These are phyloP conservation scores for Batkoa obscura DNA, from an alignment of 371 early-diverging fungal species.

Conservation along the genomic window DNA sequence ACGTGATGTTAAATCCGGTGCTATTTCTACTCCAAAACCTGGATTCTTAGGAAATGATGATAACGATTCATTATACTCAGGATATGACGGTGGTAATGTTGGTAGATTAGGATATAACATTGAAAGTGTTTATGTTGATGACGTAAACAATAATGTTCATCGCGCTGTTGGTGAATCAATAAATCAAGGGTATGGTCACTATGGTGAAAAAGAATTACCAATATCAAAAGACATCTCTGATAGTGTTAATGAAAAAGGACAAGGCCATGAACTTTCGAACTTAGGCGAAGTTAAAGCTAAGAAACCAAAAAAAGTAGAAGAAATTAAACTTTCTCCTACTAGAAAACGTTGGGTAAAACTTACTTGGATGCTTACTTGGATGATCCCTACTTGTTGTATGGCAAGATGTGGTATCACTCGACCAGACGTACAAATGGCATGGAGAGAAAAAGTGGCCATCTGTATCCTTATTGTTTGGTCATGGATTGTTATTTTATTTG, in stretches of 20 bases:
- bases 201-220: not conserved
- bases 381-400: constrained; percentile 43
- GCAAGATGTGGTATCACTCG: constrained; percentile 51
- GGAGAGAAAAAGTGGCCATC: constrained; percentile 76
- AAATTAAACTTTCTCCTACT: constrained; percentile 14
- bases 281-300: not conserved
- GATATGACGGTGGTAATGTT: constrained; percentile 11
- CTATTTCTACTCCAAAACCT: constrained; percentile 22
- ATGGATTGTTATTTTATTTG: constrained; percentile 26
- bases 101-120: constrained; percentile 9
- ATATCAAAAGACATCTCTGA: not conserved
- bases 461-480: constrained; percentile 43
- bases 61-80: constrained; percentile 10
- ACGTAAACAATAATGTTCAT: not conserved
- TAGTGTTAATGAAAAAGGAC: not conserved
- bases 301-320: constrained; percentile 17
- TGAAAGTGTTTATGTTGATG: not conserved
- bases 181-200: not conserved
- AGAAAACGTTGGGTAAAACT: constrained; percentile 51
- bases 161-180: not conserved
- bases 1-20: constrained; percentile 34
- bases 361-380: constrained; percentile 49
- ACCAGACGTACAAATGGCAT: constrained; percentile 79
- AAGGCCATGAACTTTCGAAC: not conserved
- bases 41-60: constrained; percentile 36